Percentiles rank a stretch among this genome's conserved stretches.
Evolutionary conservation across 805 yeast species (phyloP).

Genomic region (Sugiyamaella chiloensis): DNA sequence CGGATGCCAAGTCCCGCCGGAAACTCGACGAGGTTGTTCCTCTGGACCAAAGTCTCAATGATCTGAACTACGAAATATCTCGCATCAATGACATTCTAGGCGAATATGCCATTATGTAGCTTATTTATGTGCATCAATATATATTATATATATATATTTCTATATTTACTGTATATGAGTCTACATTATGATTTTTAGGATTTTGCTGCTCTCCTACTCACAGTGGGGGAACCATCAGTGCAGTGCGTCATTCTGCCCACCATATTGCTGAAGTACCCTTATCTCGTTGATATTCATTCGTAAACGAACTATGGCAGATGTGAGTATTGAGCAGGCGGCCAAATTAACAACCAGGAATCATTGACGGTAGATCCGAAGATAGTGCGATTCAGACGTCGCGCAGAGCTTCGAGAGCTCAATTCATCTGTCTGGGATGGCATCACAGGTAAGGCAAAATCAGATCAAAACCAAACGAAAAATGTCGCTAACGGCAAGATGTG

Average conservation of each 20-base stretch:
- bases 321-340: neutral
- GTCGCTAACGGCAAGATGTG: conserved; percentile 15
- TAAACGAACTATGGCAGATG: conserved; percentile 7
- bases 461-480: conserved; percentile 2
- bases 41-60: conserved; percentile 55
- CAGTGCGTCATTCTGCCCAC: no score
- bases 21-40: conserved; percentile 73
- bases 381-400: conserved; percentile 19
- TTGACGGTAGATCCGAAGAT: conserved; percentile 1
- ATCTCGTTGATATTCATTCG: neutral
- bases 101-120: conserved; percentile 39
- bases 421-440: conserved; percentile 53
- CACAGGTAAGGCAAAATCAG: no score
- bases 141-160: no score
- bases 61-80: conserved; percentile 46
- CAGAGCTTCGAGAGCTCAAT: conserved; percentile 41
- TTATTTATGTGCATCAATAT: no score
- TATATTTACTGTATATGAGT: no score
- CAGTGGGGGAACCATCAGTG: no score
- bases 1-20: conserved; percentile 59
- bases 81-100: conserved; percentile 50
- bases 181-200: no score
- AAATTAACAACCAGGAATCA: neutral
- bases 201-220: no score
- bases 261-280: conserved; percentile 1